Conservation (phyloP, 202 grass and related monocot species). For the Bolboschoenoplectus hybrid region DNA sequence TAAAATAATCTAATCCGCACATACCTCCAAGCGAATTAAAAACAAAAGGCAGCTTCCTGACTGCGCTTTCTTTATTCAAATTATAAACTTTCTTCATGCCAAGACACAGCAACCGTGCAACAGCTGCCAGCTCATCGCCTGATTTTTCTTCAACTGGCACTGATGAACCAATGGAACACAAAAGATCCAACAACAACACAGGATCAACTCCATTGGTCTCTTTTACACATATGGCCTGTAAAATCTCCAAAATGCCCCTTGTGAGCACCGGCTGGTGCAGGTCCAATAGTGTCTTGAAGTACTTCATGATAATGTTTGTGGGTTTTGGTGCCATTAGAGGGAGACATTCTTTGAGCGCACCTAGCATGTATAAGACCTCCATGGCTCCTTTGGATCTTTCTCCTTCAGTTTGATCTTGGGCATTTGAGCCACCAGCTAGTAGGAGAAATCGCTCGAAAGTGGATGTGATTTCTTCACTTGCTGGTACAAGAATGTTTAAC, state of each 20-base stretch:
- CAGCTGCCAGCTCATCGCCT: constrained; percentile 77
- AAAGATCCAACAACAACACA: constrained; percentile 68
- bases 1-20: constrained; percentile 37
- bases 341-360: constrained; percentile 74
- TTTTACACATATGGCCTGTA: constrained; percentile 62
- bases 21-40: constrained; percentile 86
- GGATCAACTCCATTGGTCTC: constrained; percentile 60
- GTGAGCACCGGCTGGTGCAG: constrained; percentile 67
- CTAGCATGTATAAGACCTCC: constrained; percentile 68
- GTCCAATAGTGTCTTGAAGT: constrained; percentile 69
- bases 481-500: constrained; percentile 56
- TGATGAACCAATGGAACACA: constrained; percentile 66
- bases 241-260: constrained; percentile 71
- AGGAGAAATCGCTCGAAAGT: constrained; percentile 77
- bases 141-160: constrained; percentile 73
- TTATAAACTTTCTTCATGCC: constrained; percentile 67
- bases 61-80: constrained; percentile 65
- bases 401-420: constrained; percentile 41
- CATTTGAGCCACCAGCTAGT: constrained; percentile 74
- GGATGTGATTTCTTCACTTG: constrained; percentile 60
- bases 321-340: constrained; percentile 74
- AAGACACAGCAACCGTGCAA: constrained; percentile 67
- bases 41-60: constrained; percentile 72
- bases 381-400: constrained; percentile 74
- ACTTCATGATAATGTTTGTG: constrained; percentile 69